Conservation (phyloP, 2,329 filamentous ascomycete genomes). For the Aspergillus tamarii region DNA sequence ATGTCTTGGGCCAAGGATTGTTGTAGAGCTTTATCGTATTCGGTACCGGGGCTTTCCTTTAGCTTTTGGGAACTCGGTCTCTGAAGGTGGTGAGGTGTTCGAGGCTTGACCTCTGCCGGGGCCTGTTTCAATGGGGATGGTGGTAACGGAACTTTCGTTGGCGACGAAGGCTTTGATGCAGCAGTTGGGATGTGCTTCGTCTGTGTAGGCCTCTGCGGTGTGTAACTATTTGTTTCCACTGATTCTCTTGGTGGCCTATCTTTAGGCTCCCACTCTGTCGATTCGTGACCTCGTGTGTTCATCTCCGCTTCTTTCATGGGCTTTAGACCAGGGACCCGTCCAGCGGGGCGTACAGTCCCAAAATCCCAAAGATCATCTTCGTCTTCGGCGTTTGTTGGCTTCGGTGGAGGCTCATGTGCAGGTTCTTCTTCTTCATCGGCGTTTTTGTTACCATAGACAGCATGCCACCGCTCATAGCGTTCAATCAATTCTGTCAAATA, state of each 20-base stretch:
- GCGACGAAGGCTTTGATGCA: constrained; percentile 49
- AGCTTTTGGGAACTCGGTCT: constrained; percentile 39
- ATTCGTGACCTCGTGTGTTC: constrained; percentile 67
- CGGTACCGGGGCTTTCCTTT: constrained; percentile 42
- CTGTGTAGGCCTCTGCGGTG: constrained; percentile 62
- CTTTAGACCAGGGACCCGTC: constrained; percentile 66
- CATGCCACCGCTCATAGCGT: constrained; percentile 82
- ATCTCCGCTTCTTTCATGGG: constrained; percentile 79
- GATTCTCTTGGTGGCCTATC: constrained; percentile 31
- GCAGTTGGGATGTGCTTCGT: constrained; percentile 46
- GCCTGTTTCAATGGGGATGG: constrained; percentile 59
- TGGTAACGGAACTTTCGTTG: constrained; percentile 64
- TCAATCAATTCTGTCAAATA: constrained; percentile 96
- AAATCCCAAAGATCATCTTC: constrained; percentile 94
- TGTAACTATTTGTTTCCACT: constrained; percentile 43
- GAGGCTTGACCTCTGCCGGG: constrained; percentile 54
- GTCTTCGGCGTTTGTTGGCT: constrained; percentile 55
- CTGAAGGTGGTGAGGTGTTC: constrained; percentile 51
- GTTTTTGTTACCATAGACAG: constrained; percentile 71
- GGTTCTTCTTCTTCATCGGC: constrained; percentile 66
- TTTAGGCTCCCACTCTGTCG: constrained; percentile 36
- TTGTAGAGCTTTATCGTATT: constrained; percentile 47
- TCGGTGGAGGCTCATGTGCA: constrained; percentile 42
- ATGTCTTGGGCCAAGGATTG: constrained; percentile 46
- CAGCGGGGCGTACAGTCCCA: constrained; percentile 86